Percentiles rank a stretch among this genome's conserved stretches.
Evolutionary conservation across 1,139 yeast genomes (phyloP).

Genomic region (Blastobotrys capitulatus): DNA sequence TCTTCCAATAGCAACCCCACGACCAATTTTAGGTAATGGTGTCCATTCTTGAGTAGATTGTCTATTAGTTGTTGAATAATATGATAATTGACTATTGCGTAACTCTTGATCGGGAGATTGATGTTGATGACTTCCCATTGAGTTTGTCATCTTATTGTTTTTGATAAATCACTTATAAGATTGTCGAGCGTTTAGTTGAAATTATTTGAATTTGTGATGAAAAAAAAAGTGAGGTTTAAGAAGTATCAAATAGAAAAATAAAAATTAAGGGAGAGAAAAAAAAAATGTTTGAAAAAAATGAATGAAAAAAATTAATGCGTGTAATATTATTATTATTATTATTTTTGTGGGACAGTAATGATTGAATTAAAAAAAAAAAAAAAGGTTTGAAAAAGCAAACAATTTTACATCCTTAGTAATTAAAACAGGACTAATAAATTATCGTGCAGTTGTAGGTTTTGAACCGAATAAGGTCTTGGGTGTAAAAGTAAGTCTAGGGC

Average conservation of each 20-base stretch:
- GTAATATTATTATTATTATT: too few relatives aligned
- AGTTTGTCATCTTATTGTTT: slow-evolving; percentile 1
- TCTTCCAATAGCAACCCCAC: slow-evolving; percentile 27
- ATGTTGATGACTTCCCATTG: neutral
- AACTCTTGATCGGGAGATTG: neutral
- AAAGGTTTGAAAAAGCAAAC: neutral
- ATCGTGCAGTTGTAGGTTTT: too few relatives aligned
- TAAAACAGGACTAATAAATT: too few relatives aligned
- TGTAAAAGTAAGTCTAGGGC: too few relatives aligned
- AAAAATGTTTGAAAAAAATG: neutral
- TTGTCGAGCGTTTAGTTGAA: too few relatives aligned
- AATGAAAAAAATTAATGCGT: neutral
- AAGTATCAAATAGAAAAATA: neutral
- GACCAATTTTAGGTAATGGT: slow-evolving; percentile 33
- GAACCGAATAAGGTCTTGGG: too few relatives aligned
- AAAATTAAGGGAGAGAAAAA: neutral
- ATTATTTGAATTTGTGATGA: too few relatives aligned
- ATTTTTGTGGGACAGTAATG: too few relatives aligned
- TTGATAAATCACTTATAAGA: too few relatives aligned
- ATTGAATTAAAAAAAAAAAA: too few relatives aligned
- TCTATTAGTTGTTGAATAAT: neutral
- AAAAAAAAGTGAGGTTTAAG: neutral
- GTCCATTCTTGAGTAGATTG: slow-evolving; percentile 34
- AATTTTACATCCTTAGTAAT: neutral
- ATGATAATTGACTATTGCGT: neutral